Evolutionary conservation across 2,329 filamentous ascomycete genomes (phyloP).

Genomic region (Ampelomyces quisqualis): DNA sequence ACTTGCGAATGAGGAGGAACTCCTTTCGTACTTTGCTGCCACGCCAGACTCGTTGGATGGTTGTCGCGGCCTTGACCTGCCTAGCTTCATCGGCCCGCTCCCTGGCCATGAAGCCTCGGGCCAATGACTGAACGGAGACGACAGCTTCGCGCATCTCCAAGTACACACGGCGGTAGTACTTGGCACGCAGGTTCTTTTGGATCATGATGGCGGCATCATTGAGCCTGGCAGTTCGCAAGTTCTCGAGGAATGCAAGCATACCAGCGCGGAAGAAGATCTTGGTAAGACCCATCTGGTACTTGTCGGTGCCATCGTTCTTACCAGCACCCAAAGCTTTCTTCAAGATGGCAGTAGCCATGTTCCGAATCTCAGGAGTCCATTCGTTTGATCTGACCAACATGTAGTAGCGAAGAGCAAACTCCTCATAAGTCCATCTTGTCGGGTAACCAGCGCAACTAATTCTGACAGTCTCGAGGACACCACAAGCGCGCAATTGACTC

Average conservation of each 20-base stretch:
- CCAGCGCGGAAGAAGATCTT: conserved; percentile 99
- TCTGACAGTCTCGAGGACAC: conserved; percentile 96
- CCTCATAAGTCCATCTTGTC: conserved; percentile 97
- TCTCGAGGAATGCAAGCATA: conserved; percentile 98
- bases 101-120: conserved; percentile 76
- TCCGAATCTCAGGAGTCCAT: conserved; percentile 91
- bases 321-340: conserved; percentile 74
- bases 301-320: conserved; percentile 71
- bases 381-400: conserved; percentile 88
- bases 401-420: conserved; percentile 96
- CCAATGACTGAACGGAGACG: conserved; percentile 73
- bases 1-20: conserved; percentile 75
- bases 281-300: conserved; percentile 94
- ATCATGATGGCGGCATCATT: conserved; percentile 97
- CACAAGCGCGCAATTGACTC: conserved; percentile 93
- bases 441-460: conserved; percentile 98
- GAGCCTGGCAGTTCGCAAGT: conserved; percentile 82
- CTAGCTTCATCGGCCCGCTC: conserved; percentile 77
- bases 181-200: conserved; percentile 94
- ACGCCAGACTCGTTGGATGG: conserved; percentile 93
- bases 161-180: conserved; percentile 91
- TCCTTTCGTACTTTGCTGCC: conserved; percentile 84
- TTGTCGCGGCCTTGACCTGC: conserved; percentile 82
- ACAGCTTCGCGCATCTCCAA: conserved; percentile 82
- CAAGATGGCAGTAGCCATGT: conserved; percentile 92